Evolutionary conservation across 768 basidiomycete species (phyloP), one percentile per base, ranked within the genome.

Genomic region (Lyophyllum shimeji): DNA sequence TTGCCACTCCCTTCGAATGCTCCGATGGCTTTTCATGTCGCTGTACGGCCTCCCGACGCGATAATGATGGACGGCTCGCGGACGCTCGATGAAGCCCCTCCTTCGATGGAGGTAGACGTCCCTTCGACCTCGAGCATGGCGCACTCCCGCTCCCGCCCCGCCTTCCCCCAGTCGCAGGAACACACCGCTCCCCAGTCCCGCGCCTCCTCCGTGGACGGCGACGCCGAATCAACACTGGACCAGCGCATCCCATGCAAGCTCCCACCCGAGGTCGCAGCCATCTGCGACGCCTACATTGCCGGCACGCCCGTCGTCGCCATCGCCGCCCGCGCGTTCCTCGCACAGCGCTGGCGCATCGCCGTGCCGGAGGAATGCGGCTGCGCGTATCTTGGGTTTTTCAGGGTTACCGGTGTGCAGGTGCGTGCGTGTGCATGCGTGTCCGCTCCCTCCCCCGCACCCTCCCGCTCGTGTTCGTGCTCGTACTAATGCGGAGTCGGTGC

Each of bases 361-460:
- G 62, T 79, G 1, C 66, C 74, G 11, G 42, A 61, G 5, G 79
- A 80, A 52, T 75, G 71, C 54, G 71, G 65, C 13, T 80, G 72
- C 59, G 65, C 63, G 39, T 77, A 76, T 60, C 65, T 84, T 64
- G 83, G 83, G 0, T 75, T 74, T 40, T 83, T 81, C 59, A 71
- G 69, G 29, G 60, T 84, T 52, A 65, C 74, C 15, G 65, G 68
- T 12, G 60, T 81, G 6, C 67, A 68, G 63, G 82, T 76, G 46
- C 57, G 68, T 60, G 24, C 24, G 55, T 53, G 39, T 15, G 21
- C n/a, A n/a, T n/a, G n/a, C n/a, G n/a, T n/a, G n/a, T n/a, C n/a
- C n/a, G n/a, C n/a, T n/a, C n/a, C n/a, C n/a, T 42, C 29, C 9
- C 29, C 29, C 29, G 9, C 29, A 29, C 29, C 5, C 25, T 18